Percentiles rank a stretch among this genome's conserved stretches.
Evolutionary conservation across 768 basidiomycete species (phyloP).

Genomic region (Rubroboletus satanas): DNA sequence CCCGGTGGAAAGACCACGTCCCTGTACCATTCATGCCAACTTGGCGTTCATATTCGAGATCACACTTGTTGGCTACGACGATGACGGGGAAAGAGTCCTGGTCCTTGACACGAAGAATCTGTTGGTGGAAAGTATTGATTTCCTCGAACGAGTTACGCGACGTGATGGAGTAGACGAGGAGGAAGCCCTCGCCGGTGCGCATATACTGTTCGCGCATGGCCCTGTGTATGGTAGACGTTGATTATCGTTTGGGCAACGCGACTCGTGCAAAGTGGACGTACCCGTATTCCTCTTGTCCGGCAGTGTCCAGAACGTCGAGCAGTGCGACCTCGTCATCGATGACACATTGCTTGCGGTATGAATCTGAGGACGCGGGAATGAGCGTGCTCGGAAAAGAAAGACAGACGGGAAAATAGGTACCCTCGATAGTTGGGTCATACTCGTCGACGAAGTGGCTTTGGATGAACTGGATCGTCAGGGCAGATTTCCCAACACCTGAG

Average conservation of each 20-base stretch:
- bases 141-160: constrained; percentile 96
- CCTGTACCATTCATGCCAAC: constrained; percentile 88
- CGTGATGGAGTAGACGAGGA: constrained; percentile 98
- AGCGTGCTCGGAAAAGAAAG: neutral
- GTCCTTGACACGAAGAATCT: constrained; percentile 95
- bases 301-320: constrained; percentile 94
- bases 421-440: constrained; percentile 94
- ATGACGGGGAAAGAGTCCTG: constrained; percentile 94
- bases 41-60: constrained; percentile 93
- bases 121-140: constrained; percentile 93
- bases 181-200: constrained; percentile 96
- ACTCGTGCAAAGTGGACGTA: constrained; percentile 37
- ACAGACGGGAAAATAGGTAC: constrained; percentile 34
- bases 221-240: constrained; percentile 37
- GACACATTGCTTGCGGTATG: constrained; percentile 94
- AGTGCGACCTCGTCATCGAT: constrained; percentile 99
- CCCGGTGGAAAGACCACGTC: neutral
- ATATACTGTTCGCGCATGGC: constrained; percentile 99
- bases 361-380: constrained; percentile 49
- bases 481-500: constrained; percentile 68
- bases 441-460: constrained; percentile 93
- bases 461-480: constrained; percentile 96
- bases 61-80: constrained; percentile 97
- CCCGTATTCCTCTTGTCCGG: constrained; percentile 98
- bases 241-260: constrained; percentile 1